These are phyloP conservation scores for Solanum sitiens DNA, from an alignment of 257 asterid species.

Conservation along the genomic window DNA sequence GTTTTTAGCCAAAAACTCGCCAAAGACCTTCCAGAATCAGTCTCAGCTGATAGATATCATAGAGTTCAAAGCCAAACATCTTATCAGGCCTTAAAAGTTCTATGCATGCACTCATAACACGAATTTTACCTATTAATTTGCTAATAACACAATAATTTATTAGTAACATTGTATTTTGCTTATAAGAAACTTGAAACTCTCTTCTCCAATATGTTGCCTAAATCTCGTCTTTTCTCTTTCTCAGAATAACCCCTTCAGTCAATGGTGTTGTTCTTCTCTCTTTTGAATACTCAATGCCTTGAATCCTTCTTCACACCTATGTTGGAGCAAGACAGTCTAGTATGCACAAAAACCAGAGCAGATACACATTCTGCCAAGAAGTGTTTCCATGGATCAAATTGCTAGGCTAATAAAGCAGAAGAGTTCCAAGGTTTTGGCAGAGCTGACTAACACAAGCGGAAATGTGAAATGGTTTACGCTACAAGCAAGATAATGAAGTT, in stretches of 20 bases:
- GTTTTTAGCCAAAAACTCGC: too few species aligned
- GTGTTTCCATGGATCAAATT: neutral
- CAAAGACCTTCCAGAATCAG: neutral
- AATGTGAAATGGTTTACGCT: neutral
- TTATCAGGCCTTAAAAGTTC: neutral
- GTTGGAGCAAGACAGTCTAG: neutral
- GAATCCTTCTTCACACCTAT: neutral
- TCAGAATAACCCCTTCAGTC: neutral
- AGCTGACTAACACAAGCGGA: neutral
- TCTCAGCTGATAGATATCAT: neutral
- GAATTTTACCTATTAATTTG: neutral
- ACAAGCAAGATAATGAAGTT: neutral
- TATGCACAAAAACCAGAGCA: neutral
- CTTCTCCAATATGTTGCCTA: neutral
- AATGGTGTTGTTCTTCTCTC: neutral
- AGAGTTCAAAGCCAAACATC: neutral
- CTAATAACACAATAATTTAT: neutral
- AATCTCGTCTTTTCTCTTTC: neutral
- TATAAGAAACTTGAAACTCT: neutral
- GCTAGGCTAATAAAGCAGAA: neutral
- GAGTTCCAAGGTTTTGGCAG: neutral
- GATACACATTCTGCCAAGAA: neutral
- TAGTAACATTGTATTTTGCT: neutral
- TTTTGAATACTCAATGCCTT: neutral
- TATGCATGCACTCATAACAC: neutral